Evolutionary conservation across 2,329 filamentous ascomycete species (phyloP), one percentile per base, ranked within the genome.

Genomic region (Trichophyton schoenleinii): DNA sequence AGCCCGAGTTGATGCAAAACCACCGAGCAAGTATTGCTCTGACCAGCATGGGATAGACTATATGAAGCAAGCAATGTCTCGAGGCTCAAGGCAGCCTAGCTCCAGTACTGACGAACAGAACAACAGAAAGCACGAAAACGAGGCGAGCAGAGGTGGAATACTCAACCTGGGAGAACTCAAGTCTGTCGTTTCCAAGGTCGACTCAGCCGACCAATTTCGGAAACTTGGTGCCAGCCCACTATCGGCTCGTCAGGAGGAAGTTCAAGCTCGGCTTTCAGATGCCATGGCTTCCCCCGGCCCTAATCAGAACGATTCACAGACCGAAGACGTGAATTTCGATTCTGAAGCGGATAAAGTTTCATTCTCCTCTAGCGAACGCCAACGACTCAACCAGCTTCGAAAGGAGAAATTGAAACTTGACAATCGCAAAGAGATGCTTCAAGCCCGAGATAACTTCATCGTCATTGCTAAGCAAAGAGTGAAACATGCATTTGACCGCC

Each of bases 21-120:
- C 66, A 53, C 73, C 70, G 3, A 79, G 76, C 69, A 80, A 79
- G 65, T 80, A 79, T 63, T 80, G 78, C 65, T 74, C 71, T n/a
- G 77, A 79, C 49, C 76, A 75, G 13, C 78, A 79, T 62, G 78
- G 77, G 9, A 67, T 70, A 13, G 75, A 79, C 64, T 79, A 78
- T 62, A 73, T 78, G 70, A 55, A 36, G 3, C 49, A 55, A 8
- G 49, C 31, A 8, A 34, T 55, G 49, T 34, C 49, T 18, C 28
- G 25, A 36, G 49, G 49, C n/a, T 55, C 49, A 34, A 34, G 49
- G 7, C 49, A 55, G 15, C 31, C 28, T 2, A 36, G 49, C 13
- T 36, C 49, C 28, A 55, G 34, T 55, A 15, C 31, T 11, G 28
- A 55, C 2, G 49, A 36, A 34, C 28, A 55, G 25, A 18, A 28